Conservation (phyloP, 495 filamentous ascomycete genomes). For the Lasiosphaeria ovina region DNA sequence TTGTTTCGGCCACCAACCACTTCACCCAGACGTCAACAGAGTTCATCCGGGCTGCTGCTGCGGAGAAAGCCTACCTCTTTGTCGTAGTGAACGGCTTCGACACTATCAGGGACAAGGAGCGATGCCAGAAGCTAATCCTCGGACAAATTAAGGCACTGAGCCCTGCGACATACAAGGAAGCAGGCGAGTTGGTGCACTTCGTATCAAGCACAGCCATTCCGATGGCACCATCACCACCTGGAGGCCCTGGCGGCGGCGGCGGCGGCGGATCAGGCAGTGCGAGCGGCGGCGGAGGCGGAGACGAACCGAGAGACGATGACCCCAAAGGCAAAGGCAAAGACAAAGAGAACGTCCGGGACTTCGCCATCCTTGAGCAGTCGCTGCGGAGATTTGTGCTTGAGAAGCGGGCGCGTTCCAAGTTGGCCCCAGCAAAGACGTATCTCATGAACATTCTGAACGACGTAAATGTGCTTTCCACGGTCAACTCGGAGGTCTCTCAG, state of each 20-base stretch:
- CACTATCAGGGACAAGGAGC: conserved; percentile 83
- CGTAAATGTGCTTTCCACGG: conserved; percentile 73
- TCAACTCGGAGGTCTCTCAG: conserved; percentile 85
- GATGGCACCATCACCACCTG: conserved; percentile 54
- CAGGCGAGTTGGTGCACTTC: conserved; percentile 90
- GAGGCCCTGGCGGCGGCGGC: conserved; percentile 54
- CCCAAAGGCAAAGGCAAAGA: conserved; percentile 89
- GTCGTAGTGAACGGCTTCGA: conserved; percentile 98
- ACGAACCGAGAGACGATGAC: conserved; percentile 60
- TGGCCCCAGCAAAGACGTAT: conserved; percentile 94
- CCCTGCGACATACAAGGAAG: conserved; percentile 88
- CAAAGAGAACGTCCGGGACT: conserved; percentile 81
- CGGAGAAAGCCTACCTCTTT: conserved; percentile 98
- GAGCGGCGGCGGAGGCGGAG: conserved; percentile 50
- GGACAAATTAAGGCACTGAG: conserved; percentile 83
- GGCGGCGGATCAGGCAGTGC: conserved; percentile 61
- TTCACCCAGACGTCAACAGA: conserved; percentile 95
- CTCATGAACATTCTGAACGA: conserved; percentile 91
- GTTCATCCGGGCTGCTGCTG: conserved; percentile 91
- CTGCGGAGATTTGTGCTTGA: conserved; percentile 92
- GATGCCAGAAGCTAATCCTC: conserved; percentile 81
- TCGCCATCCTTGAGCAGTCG: conserved; percentile 82
- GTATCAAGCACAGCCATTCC: conserved; percentile 96
- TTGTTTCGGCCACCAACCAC: conserved; percentile 95
- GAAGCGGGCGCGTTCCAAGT: conserved; percentile 90